These are phyloP conservation scores for Apiotrichum akiyoshidainum DNA, from an alignment of 1,284 basidiomycete genomes.

Conservation along the genomic window DNA sequence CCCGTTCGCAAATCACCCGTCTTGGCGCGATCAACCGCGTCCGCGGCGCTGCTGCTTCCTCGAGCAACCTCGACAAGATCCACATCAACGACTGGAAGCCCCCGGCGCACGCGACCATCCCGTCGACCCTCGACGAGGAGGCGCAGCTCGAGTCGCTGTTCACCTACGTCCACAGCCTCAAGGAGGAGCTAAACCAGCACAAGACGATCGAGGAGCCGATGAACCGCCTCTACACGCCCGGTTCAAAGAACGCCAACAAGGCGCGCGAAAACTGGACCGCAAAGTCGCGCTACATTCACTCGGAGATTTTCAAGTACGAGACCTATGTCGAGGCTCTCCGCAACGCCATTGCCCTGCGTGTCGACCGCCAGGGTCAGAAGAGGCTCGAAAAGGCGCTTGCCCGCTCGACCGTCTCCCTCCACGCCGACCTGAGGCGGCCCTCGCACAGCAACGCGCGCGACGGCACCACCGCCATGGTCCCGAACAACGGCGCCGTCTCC, in stretches of 20 bases:
- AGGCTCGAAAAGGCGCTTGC: slow-evolving; percentile 60
- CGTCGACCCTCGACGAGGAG: slow-evolving; percentile 87
- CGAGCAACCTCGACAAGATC: slow-evolving; percentile 59
- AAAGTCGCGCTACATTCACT: slow-evolving; percentile 79
- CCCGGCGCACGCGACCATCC: slow-evolving; percentile 74
- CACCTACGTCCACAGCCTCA: slow-evolving; percentile 72
- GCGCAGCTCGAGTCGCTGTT: slow-evolving; percentile 79
- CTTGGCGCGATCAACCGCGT: slow-evolving; percentile 17
- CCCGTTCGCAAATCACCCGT: slow-evolving; percentile 12
- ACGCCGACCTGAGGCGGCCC: slow-evolving; percentile 2
- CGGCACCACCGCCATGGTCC: background rate
- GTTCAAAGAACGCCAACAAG: slow-evolving; percentile 69
- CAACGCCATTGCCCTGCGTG: slow-evolving; percentile 70
- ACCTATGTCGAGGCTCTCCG: slow-evolving; percentile 89
- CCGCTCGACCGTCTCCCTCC: slow-evolving; percentile 19
- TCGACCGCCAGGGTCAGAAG: slow-evolving; percentile 82
- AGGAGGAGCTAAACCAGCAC: slow-evolving; percentile 75
- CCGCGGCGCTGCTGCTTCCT: slow-evolving; percentile 53
- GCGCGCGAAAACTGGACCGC: slow-evolving; percentile 88
- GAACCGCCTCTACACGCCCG: slow-evolving; percentile 73
- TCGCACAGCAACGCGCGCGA: background rate
- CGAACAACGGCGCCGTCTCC: background rate
- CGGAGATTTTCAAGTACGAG: slow-evolving; percentile 92
- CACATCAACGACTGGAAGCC: slow-evolving; percentile 91
- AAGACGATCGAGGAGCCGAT: slow-evolving; percentile 81